Conservation (phyloP, 1,284 basidiomycete genomes). For the Cutaneotrichosporon cutaneum region DNA sequence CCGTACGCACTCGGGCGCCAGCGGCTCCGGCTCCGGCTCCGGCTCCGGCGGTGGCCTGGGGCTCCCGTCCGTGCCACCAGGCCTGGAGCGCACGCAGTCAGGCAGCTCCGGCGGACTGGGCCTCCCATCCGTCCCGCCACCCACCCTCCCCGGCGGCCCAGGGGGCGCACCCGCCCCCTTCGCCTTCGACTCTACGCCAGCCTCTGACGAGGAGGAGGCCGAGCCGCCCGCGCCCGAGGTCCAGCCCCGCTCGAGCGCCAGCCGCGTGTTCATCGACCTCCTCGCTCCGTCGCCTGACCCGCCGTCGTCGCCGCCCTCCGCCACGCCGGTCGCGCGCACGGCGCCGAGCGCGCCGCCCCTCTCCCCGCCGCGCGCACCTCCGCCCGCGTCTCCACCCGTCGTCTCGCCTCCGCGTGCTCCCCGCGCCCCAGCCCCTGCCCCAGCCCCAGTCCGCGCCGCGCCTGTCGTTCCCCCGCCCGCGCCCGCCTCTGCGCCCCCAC, state of each 20-base stretch:
- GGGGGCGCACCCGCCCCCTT: background rate
- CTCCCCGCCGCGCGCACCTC: background rate
- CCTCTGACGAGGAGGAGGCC: conserved; percentile 1
- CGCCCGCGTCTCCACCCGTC: too few relatives aligned
- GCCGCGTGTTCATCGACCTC: background rate
- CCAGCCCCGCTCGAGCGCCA: background rate
- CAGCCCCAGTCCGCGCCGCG: background rate
- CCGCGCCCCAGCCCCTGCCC: background rate
- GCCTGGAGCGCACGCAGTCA: background rate
- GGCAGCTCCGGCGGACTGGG: background rate
- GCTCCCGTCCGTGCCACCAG: background rate
- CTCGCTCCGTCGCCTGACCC: conserved; percentile 20
- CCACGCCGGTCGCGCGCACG: conserved; percentile 10
- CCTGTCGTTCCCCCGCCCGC: background rate
- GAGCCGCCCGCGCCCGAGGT: background rate
- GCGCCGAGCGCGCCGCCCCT: background rate
- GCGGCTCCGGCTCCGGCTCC: too few relatives aligned
- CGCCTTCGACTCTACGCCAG: background rate
- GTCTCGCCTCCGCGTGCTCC: background rate
- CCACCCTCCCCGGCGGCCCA: background rate
- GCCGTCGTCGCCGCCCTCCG: conserved; percentile 13
- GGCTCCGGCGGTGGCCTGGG: background rate
- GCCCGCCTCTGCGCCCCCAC: conserved; percentile 7
- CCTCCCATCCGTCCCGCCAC: background rate
- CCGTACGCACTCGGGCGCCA: background rate